Conservation (phyloP, 331 rosid species). For the Stylosanthes scabra region DNA sequence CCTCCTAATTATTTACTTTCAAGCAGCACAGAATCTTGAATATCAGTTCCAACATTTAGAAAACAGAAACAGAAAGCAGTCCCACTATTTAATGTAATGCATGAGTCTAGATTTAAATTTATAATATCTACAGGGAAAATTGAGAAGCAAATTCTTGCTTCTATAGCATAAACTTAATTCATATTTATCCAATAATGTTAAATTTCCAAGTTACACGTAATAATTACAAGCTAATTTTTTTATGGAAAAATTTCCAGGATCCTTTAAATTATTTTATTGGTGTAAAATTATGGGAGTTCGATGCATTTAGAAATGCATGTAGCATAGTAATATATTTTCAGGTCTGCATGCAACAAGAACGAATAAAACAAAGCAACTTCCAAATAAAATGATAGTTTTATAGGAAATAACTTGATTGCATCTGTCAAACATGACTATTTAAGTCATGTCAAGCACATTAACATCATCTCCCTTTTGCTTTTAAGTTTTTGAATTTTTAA, state of each 20-base stretch:
- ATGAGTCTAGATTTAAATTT: not conserved
- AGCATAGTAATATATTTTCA: no score
- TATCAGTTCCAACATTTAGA: constrained; percentile 8
- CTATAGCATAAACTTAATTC: no score
- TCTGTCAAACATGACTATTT: constrained; percentile 17
- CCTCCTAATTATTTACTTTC: constrained; percentile 4
- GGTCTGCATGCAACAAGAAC: no score
- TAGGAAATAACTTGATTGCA: constrained; percentile 21
- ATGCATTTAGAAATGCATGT: no score
- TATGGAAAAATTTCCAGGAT: no score
- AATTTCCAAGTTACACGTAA: constrained; percentile 9
- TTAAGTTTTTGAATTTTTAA: not conserved
- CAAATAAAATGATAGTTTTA: not conserved
- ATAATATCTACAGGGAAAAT: not conserved
- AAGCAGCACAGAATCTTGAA: constrained; percentile 7
- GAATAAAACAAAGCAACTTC: not conserved
- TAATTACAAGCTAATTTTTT: no score
- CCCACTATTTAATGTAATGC: constrained; percentile 18
- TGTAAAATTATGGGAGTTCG: no score
- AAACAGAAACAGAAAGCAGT: not conserved
- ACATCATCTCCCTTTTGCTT: not conserved
- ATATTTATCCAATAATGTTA: constrained; percentile 4
- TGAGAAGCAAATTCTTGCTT: no score
- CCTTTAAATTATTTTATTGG: no score
- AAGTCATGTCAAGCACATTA: not conserved